Base-by-base conservation (phyloP, 2,329 filamentous ascomycete genomes). In the Penicillium decumbens region DNA sequence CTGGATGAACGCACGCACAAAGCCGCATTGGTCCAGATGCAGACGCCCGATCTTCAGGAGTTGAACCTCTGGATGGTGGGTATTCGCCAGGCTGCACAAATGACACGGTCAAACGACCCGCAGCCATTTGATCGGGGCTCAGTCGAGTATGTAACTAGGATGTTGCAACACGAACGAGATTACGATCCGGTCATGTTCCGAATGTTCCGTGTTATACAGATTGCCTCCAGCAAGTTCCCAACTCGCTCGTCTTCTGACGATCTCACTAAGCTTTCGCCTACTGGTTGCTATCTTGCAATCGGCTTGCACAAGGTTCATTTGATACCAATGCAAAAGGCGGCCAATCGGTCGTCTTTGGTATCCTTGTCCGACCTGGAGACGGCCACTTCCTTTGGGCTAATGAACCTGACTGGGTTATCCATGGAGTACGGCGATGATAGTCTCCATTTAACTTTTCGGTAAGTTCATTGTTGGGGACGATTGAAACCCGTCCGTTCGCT, bases 271-370 rank as follows among this genome's bases (percentile, higher is more conserved):
- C 68, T 83, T 25, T 78, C 78, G 33, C 81, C 83, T 8, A 81
- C 79, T 8, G 79, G 85, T 23, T 87, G 81, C 66, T 87, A 87
- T 62, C 75, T 88, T 54, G 84, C 80, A 6, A 77, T 88, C 62
- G 85, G 85, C 18, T 76, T 84, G 28, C 83, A 87, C 70, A 85
- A 84, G 63, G 71, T 88, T 29, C 84, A 88, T 68, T 61, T 88
- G 42, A 77, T 88, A 40, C 83, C 83, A n/a, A 63, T 85, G 28
- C 77, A 81, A 37, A 85, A 83, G 57, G 71, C 76, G 18, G 74
- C 73, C 28, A 77, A 75, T 57, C 75, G 79, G 54, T 70, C 75
- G 24, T 80, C 80, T 13, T 79, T 75, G 56, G 77, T 77, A 24
- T 80, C 79, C 10, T 63, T 83, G 43, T 71, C 63, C 32, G 74